phyloP scores from a whole-genome alignment of 2,329 filamentous ascomycete species.

The Paecilomyces variotii region DNA sequence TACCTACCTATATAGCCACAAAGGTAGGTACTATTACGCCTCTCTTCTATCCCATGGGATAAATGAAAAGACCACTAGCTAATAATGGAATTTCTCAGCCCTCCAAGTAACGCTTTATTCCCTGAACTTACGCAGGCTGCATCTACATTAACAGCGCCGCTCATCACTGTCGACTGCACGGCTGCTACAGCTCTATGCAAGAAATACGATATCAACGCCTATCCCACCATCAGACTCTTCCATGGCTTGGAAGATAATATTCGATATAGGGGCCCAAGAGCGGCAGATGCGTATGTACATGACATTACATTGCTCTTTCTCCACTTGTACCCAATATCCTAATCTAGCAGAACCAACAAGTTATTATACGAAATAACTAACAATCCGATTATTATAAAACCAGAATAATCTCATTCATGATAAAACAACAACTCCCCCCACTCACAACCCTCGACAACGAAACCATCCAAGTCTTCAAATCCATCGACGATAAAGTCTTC shows the following conservation, averaged over 20 bases:
- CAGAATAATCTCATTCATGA: conserved; percentile 20
- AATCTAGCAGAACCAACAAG: too few relatives aligned
- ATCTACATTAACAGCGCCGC: neutral
- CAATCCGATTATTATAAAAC: neutral
- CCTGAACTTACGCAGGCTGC: neutral
- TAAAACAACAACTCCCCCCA: conserved; percentile 18
- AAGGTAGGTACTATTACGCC: neutral
- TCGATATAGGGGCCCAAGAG: conserved; percentile 40
- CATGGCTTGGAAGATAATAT: conserved; percentile 23
- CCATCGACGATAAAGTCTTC: conserved; percentile 36
- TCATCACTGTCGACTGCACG: neutral
- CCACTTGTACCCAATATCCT: too few relatives aligned
- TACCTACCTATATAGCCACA: neutral
- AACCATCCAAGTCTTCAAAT: conserved; percentile 26
- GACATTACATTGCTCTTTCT: too few relatives aligned
- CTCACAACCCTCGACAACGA: conserved; percentile 18
- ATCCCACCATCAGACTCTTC: conserved; percentile 41
- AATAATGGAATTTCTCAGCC: neutral
- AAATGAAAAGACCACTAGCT: neutral
- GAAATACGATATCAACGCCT: conserved; percentile 37
- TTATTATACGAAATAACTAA: neutral
- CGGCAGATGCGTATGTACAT: conserved; percentile 15
- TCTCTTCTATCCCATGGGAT: neutral
- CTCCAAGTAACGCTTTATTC: neutral
- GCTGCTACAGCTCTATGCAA: conserved; percentile 1